phyloP scores from a whole-genome alignment of 306 rosid species.

The Dalbergia cochinchinensis region DNA sequence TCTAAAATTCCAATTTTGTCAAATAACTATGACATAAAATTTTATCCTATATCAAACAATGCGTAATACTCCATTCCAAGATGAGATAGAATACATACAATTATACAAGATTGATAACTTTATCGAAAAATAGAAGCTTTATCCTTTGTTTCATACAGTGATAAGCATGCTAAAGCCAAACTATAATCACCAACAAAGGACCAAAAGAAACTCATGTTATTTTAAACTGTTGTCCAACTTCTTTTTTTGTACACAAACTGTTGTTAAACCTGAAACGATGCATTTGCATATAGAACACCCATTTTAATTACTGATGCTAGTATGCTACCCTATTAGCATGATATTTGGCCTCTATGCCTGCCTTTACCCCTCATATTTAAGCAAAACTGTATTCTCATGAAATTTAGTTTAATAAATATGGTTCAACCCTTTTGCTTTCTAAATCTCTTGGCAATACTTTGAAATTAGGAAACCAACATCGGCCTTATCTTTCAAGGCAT shows the following conservation, averaged over 20 bases:
- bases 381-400: background rate
- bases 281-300: background rate
- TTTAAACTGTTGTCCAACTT: background rate
- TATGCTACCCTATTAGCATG: background rate
- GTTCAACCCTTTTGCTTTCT: background rate
- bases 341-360: too few relatives aligned
- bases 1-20: conserved; percentile 4
- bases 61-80: conserved; percentile 33
- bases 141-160: conserved; percentile 12
- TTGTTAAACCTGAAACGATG: background rate
- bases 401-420: conserved; percentile 6
- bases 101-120: background rate
- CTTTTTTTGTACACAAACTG: too few relatives aligned
- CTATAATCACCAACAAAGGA: background rate
- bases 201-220: background rate
- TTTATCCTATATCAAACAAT: conserved; percentile 15
- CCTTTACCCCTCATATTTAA: background rate
- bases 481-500: conserved; percentile 26
- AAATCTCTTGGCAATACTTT: conserved; percentile 18
- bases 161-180: background rate
- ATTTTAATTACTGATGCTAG: conserved; percentile 1
- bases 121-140: background rate
- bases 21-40: conserved; percentile 12
- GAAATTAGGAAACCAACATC: conserved; percentile 21
- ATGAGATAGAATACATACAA: conserved; percentile 7